Evolutionary conservation across 352 stramenopile species (phyloP).

Genomic region (Pythium phragmiticola): DNA sequence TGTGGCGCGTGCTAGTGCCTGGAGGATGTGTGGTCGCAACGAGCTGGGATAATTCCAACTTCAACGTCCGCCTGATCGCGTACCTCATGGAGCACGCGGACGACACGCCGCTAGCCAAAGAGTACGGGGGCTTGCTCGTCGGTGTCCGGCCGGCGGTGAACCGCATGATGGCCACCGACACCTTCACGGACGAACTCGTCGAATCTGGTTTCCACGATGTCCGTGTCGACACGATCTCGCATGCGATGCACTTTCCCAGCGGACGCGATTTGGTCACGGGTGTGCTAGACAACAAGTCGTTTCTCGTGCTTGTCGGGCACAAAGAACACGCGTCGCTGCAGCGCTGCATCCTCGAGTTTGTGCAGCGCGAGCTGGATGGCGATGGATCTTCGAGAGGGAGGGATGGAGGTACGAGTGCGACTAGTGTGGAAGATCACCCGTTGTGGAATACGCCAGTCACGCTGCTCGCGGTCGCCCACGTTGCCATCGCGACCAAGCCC

Average conservation of each 20-base stretch:
- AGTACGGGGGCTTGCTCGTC: background rate
- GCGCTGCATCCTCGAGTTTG: slow-evolving; percentile 18
- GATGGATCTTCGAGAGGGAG: background rate
- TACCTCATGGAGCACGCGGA: slow-evolving; percentile 11
- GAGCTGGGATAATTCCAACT: slow-evolving; percentile 21
- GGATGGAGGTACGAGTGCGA: background rate
- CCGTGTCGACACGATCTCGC: slow-evolving; percentile 1
- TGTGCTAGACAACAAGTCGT: slow-evolving; percentile 12
- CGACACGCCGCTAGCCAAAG: background rate
- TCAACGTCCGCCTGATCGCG: slow-evolving; percentile 15
- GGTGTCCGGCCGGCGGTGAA: background rate
- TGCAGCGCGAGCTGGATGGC: slow-evolving; percentile 14
- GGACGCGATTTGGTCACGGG: slow-evolving; percentile 19
- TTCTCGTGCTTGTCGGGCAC: slow-evolving; percentile 4
- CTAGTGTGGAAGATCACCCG: background rate
- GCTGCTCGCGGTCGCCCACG: slow-evolving; percentile 5
- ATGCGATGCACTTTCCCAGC: slow-evolving; percentile 19
- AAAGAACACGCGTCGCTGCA: slow-evolving; percentile 8
- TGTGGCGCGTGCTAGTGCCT: slow-evolving; percentile 19
- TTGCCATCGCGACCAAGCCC: slow-evolving; percentile 20
- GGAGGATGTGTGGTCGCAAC: slow-evolving; percentile 8
- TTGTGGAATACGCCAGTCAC: slow-evolving; percentile 13
- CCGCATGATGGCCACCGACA: background rate
- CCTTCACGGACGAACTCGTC: slow-evolving; percentile 22
- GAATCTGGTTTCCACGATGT: slow-evolving; percentile 18